Evolutionary conservation across 768 basidiomycete species (phyloP), one percentile per base, ranked within the genome.

Genomic region (Tulasnella sp.): DNA sequence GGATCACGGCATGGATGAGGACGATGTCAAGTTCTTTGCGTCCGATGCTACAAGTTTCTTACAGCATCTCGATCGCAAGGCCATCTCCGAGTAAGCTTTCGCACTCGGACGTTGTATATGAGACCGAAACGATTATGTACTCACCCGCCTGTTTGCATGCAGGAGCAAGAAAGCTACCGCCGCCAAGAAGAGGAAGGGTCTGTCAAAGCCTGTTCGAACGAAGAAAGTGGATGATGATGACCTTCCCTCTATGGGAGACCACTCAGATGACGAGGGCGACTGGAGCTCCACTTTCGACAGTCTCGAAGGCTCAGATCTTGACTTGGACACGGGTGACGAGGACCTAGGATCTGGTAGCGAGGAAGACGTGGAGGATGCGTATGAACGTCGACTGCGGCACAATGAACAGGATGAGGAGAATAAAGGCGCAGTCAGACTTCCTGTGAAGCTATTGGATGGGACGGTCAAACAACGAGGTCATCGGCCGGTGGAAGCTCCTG

Each of bases 391-490:
- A 48, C 78, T 74, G 66, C 74, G 34, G 15, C 34, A 38, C 34
- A 71, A 50, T 74, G 70, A 19, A 65, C 68, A n/a, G 72, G 74
- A 10, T 75, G 76, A 72, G 74, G 79, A 51, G 65, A 72, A 74
- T 38, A 74, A 75, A 60, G 76, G 75, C 48, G 75, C 85, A 49
- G 74, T 78, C 51, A 75, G 84, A 15, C 74, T 94, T 29, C 90
- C 93, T 9, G 92, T 94, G 66, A 97, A 96, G 70, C 76, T 94
- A 1, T 76, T 83, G 2, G 78, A 87, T 63, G 93, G 93, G 0
- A 80, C 79, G 61, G 78, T 97, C 63, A 80, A 84, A 67, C 71
- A 80, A 59, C 81, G 58, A 61, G 63, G 46, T 59, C 44, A 56
- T 53, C 55, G 31, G 56, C 27, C 60, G 45, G 45, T 61, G 58